Base-by-base conservation (phyloP, 176 grass and related monocot genomes). In the Paspalum notatum region DNA sequence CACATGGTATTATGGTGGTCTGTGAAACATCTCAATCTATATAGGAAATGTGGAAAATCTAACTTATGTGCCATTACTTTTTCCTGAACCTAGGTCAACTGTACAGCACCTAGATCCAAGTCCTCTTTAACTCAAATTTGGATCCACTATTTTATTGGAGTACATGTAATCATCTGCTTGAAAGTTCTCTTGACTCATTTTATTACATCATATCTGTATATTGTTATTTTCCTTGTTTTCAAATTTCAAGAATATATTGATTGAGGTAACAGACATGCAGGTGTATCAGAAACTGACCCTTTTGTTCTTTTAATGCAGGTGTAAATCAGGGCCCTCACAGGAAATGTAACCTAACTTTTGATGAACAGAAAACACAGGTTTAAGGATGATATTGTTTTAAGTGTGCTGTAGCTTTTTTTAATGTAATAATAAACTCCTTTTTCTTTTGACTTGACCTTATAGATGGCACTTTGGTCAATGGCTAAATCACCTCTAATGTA, bases 381-480 rank as follows among this genome's bases (percentile, higher is more conserved):
- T 73, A 12, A 48, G 16, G 40, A 14, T 81, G 41, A 78, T 72
- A 5, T 57, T 7, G 16, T 84, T 56, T 85, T 46, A 42, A 77
- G 51, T 78, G 41, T 82, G 44, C 9, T 47, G 21, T 61, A 57
- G 77, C 52, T 27, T 42, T 71, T 71, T 48, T 70, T 16, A 4
- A 4, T 71, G 16, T 71, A 71, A 5, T 25, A 69, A 50, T 71
- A 16, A 88, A 85, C 24, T 43, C 5, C 26, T 47, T 22, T 38
- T 71, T 32, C 4, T 80, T 42, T 79, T 88, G 22, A 47, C 32
- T 20, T 56, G 47, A 15, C 18, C 45, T 56, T 74, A 53, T 85
- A 97, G 94, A 91, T 97, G 76, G 83, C 91, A 62, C 91, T 97
- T 79, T 97, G 94, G 94, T 92, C 89, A 62, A 97, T 97, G 80